Evolutionary conservation across 441 rosid species (phyloP).

Genomic region (Cnidoscolus chayamansa): DNA sequence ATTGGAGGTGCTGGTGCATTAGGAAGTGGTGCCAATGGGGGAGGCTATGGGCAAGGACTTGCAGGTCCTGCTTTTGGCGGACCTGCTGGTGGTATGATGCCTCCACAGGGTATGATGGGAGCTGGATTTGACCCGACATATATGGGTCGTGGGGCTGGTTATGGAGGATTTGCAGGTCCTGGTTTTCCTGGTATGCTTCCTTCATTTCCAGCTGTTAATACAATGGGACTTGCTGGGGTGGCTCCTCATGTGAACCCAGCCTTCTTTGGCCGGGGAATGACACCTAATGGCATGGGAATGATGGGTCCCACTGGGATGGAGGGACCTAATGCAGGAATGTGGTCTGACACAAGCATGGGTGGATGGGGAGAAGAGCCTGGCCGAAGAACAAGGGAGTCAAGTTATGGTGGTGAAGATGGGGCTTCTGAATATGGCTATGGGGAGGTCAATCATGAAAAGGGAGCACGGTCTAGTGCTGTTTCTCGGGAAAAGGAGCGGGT

Average conservation of each 20-base stretch:
- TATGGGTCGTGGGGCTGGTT: conserved; percentile 83
- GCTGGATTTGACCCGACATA: conserved; percentile 84
- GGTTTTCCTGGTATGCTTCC: conserved; percentile 84
- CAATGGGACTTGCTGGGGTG: conserved; percentile 90
- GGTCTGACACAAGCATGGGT: conserved; percentile 80
- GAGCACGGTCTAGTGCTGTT: conserved; percentile 51
- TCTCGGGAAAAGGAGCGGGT: conserved; percentile 63
- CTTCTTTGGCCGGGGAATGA: conserved; percentile 81
- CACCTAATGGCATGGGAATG: conserved; percentile 68
- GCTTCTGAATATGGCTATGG: conserved; percentile 89
- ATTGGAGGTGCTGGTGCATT: conserved; percentile 41
- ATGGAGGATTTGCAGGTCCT: conserved; percentile 83
- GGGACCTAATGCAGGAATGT: conserved; percentile 78
- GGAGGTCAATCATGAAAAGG: conserved; percentile 80
- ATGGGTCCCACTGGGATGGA: conserved; percentile 70
- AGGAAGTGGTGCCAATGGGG: conserved; percentile 51
- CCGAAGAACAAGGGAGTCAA: conserved; percentile 65
- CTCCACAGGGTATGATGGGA: conserved; percentile 89
- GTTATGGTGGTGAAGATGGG: conserved; percentile 90
- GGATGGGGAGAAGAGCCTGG: conserved; percentile 79
- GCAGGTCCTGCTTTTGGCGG: conserved; percentile 79
- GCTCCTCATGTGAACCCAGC: conserved; percentile 99
- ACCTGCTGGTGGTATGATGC: conserved; percentile 68
- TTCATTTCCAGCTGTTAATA: conserved; percentile 74
- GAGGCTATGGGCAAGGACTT: conserved; percentile 74